Evolutionary conservation across 2,329 filamentous ascomycete genomes (phyloP), one percentile per base, ranked within the genome.

Genomic region (Pseudonectria buxi): DNA sequence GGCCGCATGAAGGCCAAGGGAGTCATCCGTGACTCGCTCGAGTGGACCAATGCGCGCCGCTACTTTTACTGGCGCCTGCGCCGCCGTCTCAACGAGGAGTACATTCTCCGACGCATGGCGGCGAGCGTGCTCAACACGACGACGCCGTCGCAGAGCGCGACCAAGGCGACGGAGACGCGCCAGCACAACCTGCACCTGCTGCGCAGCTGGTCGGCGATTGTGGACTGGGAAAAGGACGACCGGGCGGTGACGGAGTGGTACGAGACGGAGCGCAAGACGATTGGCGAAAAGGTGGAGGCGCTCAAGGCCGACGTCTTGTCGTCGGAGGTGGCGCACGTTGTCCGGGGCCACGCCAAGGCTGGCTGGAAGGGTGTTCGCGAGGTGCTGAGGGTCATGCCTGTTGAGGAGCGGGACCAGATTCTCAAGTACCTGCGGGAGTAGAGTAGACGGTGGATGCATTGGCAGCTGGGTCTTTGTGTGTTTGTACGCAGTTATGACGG

Each of bases 11-110:
- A 95, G 71, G 92, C 92, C 64, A 98, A 98, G 81, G 84, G 88
- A 44, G 82, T 84, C 38, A 95, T 98, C 55, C 87, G 92, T 45
- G 77, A 85, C 53, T 69, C 80, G 10, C 74, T 98, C 27, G 76
- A 83, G 55, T 96, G 90, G 92, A 73, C 78, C 60, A 84, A 95
- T 53, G 82, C 90, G 9, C 83, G 92, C 47, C 83, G 90, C 58
- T 96, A 92, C 86, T 96, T 98, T 75, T 98, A 96, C 83, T 98
- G 94, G 92, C 90, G 92, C 65, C 82, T 95, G 44, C 89, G 94
- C 64, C 85, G 92, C 60, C 81, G 92, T 67, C 75, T 98, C 59
- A 96, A 94, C 65, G 92, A 98, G 69, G 92, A 98, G 69, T 86
- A 94, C 64, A 87, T 98, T 53, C 75, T 98, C 62, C 92, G 89